phyloP scores from a whole-genome alignment of 352 stramenopile species.

The Pythium rhizo-oryzae region DNA sequence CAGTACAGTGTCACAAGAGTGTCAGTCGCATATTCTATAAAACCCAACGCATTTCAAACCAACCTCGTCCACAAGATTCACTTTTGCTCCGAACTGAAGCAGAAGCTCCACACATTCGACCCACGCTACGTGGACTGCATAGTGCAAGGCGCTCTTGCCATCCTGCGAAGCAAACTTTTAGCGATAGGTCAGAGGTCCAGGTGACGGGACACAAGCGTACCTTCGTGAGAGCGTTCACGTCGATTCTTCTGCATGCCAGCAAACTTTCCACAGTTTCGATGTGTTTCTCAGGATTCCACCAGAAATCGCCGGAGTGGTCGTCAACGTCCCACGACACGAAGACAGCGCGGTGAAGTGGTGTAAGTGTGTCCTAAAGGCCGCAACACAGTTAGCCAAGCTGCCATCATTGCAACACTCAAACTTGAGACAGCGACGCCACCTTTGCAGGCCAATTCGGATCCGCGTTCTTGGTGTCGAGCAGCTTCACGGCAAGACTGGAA shows the following conservation, averaged over 20 bases:
- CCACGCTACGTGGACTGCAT: neutral
- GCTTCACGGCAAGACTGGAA: neutral
- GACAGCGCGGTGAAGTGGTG: slow-evolving; percentile 7
- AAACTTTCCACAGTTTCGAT: slow-evolving; percentile 8
- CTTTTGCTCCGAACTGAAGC: neutral
- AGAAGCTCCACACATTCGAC: slow-evolving; percentile 7
- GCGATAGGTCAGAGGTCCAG: neutral
- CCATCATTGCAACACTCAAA: neutral
- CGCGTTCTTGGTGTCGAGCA: slow-evolving; percentile 9
- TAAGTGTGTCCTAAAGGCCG: neutral
- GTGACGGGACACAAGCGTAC: neutral
- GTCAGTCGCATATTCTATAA: neutral
- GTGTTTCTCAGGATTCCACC: neutral
- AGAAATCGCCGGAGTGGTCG: too few species aligned
- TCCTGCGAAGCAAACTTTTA: slow-evolving; percentile 1
- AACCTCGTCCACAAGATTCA: slow-evolving; percentile 11
- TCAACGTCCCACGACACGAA: neutral
- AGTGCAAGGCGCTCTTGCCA: slow-evolving; percentile 12
- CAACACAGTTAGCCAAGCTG: slow-evolving; percentile 9
- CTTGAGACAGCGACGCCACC: neutral
- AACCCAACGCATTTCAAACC: slow-evolving; percentile 1
- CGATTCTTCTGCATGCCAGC: slow-evolving; percentile 3
- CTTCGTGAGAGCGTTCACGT: slow-evolving; percentile 13
- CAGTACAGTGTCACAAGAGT: neutral
- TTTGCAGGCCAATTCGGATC: slow-evolving; percentile 13